phyloP scores from a whole-genome alignment of 140 eudicot species.

The Flaveria floridana region DNA sequence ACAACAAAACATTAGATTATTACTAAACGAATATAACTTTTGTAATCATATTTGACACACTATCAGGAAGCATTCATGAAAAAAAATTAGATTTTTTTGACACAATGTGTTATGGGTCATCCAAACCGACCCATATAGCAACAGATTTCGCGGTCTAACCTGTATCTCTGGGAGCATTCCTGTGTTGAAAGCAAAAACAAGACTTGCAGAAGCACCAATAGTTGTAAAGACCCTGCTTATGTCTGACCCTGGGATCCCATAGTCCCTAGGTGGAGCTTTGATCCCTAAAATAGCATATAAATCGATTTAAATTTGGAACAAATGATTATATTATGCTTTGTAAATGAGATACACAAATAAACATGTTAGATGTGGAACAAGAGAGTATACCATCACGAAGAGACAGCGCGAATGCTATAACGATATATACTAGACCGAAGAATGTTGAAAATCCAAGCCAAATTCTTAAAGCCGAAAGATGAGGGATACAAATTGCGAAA shows the following conservation, averaged over 20 bases:
- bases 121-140: neutral
- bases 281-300: conserved; percentile 46
- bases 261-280: conserved; percentile 74
- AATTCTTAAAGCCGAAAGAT: conserved; percentile 70
- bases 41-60: conserved; percentile 37
- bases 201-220: conserved; percentile 88
- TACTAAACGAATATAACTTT: neutral
- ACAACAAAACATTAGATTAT: conserved; percentile 35
- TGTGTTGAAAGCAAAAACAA: conserved; percentile 92
- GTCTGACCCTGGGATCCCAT: conserved; percentile 59
- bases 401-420: conserved; percentile 56
- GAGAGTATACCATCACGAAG: conserved; percentile 71
- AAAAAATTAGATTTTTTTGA: too few relatives aligned
- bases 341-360: neutral
- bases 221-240: conserved; percentile 67
- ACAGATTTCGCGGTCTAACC: conserved; percentile 36
- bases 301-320: neutral
- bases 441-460: conserved; percentile 90
- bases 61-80: neutral
- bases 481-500: conserved; percentile 80
- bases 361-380: neutral
- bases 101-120: neutral
- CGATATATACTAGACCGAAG: conserved; percentile 67
- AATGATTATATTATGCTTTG: neutral
- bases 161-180: conserved; percentile 99